Percentiles rank a stretch among this genome's conserved stretches.
These are phyloP conservation scores for Cucurbita moschata DNA, from an alignment of 306 rosid species.

Conservation along the genomic window DNA sequence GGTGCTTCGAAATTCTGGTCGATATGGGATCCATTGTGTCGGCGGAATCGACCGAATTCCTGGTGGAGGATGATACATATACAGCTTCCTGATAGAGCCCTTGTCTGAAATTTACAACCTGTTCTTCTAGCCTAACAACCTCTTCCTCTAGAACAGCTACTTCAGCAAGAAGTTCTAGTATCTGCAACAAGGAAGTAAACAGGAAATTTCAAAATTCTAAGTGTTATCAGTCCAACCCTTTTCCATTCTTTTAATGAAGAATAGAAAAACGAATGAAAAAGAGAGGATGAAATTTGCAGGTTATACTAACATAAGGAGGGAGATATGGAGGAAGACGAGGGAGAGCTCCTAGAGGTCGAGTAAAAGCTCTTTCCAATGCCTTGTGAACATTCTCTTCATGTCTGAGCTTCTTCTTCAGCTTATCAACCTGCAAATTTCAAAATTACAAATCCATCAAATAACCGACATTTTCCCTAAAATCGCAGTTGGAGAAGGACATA, in stretches of 20 bases:
- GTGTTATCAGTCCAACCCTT: not conserved
- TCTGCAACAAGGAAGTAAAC: conserved; percentile 29
- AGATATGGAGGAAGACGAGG: conserved; percentile 99
- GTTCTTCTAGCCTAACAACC: conserved; percentile 69
- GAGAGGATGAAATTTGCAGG: not conserved
- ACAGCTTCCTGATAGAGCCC: conserved; percentile 81
- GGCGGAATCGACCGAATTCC: conserved; percentile 32
- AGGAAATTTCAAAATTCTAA: not conserved
- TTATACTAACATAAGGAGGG: conserved; percentile 58
- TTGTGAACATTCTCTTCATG: conserved; percentile 93
- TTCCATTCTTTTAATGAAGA: not conserved
- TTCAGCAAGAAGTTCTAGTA: conserved; percentile 81
- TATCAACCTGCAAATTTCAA: conserved; percentile 50
- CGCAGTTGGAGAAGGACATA: conserved; percentile 6
- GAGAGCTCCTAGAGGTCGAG: conserved; percentile 81
- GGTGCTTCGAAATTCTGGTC: conserved; percentile 43
- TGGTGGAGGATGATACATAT: conserved; percentile 35
- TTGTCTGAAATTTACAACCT: conserved; percentile 71
- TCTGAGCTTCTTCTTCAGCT: conserved; percentile 85
- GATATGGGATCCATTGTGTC: conserved; percentile 31
- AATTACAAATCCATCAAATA: not conserved
- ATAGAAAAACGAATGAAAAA: not conserved
- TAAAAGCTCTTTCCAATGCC: conserved; percentile 85
- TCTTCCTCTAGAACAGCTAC: conserved; percentile 93
- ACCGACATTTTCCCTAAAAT: not conserved